These are phyloP conservation scores for Turnera subulata DNA, from an alignment of 345 rosid species.

Conservation along the genomic window DNA sequence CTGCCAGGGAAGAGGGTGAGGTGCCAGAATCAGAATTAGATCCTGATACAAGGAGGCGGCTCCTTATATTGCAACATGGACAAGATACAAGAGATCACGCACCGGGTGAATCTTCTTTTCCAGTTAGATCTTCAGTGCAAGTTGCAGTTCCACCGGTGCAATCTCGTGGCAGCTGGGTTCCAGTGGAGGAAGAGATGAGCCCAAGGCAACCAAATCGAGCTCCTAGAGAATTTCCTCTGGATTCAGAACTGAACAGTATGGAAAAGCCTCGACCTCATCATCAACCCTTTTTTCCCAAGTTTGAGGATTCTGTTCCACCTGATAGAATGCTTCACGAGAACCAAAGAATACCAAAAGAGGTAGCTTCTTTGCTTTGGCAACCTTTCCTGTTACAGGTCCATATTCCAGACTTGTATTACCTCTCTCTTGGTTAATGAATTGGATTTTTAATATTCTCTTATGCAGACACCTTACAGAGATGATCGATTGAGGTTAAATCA, in stretches of 20 bases:
- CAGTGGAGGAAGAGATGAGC: conserved; percentile 81
- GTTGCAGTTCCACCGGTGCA: conserved; percentile 60
- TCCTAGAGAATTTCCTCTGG: conserved; percentile 61
- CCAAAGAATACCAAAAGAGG: conserved; percentile 82
- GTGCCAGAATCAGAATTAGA: conserved; percentile 97
- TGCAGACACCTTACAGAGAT: conserved; percentile 61
- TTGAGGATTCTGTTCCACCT: conserved; percentile 56
- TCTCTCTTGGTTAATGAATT: not conserved
- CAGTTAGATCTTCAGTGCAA: conserved; percentile 57
- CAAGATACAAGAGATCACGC: conserved; percentile 77
- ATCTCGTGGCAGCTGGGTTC: conserved; percentile 71
- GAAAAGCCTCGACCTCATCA: conserved; percentile 65
- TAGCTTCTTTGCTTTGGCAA: conserved; percentile 14
- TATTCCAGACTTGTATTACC: not conserved
- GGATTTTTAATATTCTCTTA: conserved; percentile 5
- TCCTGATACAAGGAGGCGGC: conserved; percentile 95
- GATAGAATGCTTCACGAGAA: conserved; percentile 74
- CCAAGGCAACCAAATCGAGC: conserved; percentile 58
- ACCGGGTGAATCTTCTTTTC: conserved; percentile 63
- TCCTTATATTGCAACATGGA: conserved; percentile 97
- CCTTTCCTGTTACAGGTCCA: not conserved
- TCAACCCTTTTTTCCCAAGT: conserved; percentile 56
- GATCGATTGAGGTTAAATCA: conserved; percentile 53
- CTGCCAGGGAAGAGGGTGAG: conserved; percentile 98
- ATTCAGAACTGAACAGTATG: conserved; percentile 56